Conservation (phyloP, 352 stramenopile genomes). For the Discostella stelligera region DNA sequence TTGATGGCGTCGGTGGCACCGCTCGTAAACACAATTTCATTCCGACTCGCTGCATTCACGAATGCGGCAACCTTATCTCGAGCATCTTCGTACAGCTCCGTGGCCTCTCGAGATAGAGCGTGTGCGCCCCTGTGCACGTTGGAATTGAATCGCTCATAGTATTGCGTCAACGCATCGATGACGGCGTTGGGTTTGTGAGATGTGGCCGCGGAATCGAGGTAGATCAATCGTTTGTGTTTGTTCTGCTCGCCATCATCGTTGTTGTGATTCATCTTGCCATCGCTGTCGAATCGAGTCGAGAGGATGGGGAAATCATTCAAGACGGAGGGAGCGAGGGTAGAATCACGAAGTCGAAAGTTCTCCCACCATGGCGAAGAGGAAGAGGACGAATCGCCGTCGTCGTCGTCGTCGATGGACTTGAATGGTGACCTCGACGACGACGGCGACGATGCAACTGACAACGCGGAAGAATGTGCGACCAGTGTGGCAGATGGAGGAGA, state of each 20-base stretch:
- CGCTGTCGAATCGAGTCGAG: constrained; percentile 32
- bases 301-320: constrained; percentile 75
- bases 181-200: constrained; percentile 86
- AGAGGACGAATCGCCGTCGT: constrained; percentile 4
- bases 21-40: constrained; percentile 86
- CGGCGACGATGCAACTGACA: constrained; percentile 25
- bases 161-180: constrained; percentile 73
- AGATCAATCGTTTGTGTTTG: constrained; percentile 69
- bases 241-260: neutral
- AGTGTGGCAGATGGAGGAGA: constrained; percentile 10
- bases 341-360: constrained; percentile 55
- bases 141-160: constrained; percentile 82
- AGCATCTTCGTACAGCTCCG: constrained; percentile 82
- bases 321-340: constrained; percentile 50
- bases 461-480: constrained; percentile 3
- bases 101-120: constrained; percentile 81
- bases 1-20: constrained; percentile 87
- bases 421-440: constrained; percentile 1
- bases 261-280: constrained; percentile 17
- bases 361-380: constrained; percentile 51
- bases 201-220: constrained; percentile 86
- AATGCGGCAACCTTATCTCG: constrained; percentile 81
- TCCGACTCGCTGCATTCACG: constrained; percentile 75
- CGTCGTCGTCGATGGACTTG: neutral
- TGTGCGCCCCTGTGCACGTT: constrained; percentile 88